Conservation (phyloP, 352 stramenopile species). For the Sclerospora graminicola region DNA sequence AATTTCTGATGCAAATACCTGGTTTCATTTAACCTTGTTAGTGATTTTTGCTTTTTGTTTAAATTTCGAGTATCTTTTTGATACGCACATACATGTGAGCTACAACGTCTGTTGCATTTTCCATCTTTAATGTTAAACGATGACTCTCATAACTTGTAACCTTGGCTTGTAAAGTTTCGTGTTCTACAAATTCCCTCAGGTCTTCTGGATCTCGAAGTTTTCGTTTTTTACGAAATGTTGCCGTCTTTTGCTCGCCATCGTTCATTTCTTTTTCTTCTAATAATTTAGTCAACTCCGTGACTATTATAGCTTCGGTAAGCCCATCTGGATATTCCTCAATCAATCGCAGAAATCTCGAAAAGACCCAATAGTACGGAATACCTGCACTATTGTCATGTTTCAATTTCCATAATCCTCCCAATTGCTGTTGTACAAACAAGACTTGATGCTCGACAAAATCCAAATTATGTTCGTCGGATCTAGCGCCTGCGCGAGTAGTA, state of each 20-base stretch:
- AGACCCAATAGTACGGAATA: slow-evolving; percentile 47
- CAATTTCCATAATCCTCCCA: slow-evolving; percentile 29
- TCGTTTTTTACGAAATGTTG: slow-evolving; percentile 1
- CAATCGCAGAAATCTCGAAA: slow-evolving; percentile 42
- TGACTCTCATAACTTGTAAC: slow-evolving; percentile 27
- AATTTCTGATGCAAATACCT: slow-evolving; percentile 66
- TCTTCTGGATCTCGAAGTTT: slow-evolving; percentile 22
- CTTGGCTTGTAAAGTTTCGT: slow-evolving; percentile 26
- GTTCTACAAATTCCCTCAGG: slow-evolving; percentile 27
- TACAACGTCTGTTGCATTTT: slow-evolving; percentile 9
- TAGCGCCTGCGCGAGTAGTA: background rate
- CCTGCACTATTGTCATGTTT: slow-evolving; percentile 14
- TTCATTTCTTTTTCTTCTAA: slow-evolving; percentile 25
- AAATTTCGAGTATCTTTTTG: background rate
- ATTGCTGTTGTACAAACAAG: slow-evolving; percentile 23
- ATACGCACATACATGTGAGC: slow-evolving; percentile 30
- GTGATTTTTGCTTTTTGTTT: background rate
- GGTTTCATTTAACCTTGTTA: background rate
- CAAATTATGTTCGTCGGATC: background rate
- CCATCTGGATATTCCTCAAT: slow-evolving; percentile 60
- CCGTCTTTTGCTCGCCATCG: background rate
- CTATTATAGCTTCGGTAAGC: slow-evolving; percentile 45
- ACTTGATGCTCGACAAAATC: slow-evolving; percentile 48
- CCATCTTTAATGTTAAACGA: slow-evolving; percentile 26
- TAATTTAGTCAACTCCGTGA: slow-evolving; percentile 46